Evolutionary conservation across 73 alveolate genomes (phyloP), one percentile per base, ranked within the genome.

Genomic region (Loxodes magnus): DNA sequence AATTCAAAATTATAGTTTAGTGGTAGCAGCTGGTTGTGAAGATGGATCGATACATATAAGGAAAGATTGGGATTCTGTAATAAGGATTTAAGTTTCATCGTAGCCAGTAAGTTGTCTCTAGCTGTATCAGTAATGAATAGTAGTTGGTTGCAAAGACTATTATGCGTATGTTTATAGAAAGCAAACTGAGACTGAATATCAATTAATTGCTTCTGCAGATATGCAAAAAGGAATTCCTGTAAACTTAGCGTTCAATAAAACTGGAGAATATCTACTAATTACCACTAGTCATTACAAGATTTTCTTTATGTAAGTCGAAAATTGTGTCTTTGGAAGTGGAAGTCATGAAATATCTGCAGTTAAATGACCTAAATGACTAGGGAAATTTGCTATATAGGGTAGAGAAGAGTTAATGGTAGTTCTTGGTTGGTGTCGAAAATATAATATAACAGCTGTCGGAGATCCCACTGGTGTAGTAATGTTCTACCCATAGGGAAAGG

Each of bases 11-110:
- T 92, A 86, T 42, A 79, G 74, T 23, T 76, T 86, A 48, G 53
- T 86, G 28, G 67, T 67, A 6, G 97, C 92, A 7, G 84, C 74
- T 16, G 94, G 97, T n/a, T 77, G 88, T 26, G 75, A 60, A 5
- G 67, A 80, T 10, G 97, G 97, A 14, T 68, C 60, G 25, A 38
- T 86, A 0, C 60, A 78, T 7, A 76, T 86, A 21, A 64, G 97
- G 35, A 62, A 78, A 65, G 87, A 86, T 63, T 86, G 97, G 97
- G 94, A 86, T 33, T 84, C 71, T 44, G 64, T 75, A 2, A 62
- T 75, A 28, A 54, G 78, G 64, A 56, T 61, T 36, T 84, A 78
- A 43, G 80, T 82, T 48, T 87, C 92, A n/a, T 43, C 51, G 41
- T 50, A 74, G 34, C 46, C 69, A 17, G 65, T 86, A 42, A 77